Evolutionary conservation across 345 rosid genomes (phyloP).

Genomic region (Lepidium africanum): DNA sequence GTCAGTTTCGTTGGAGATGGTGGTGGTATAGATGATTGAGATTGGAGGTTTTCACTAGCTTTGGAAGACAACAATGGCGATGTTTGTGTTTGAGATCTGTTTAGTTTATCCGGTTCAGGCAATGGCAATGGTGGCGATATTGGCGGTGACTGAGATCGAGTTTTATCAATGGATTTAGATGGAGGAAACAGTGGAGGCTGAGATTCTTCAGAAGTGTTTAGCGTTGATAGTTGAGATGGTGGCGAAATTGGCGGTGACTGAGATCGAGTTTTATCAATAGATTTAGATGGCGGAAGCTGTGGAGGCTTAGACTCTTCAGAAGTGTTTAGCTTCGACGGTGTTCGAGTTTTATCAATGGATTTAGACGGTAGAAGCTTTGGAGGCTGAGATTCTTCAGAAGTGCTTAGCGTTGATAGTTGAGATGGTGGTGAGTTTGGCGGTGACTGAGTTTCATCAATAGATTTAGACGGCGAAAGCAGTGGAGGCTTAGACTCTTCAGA

Average conservation of each 20-base stretch:
- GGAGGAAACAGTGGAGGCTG: neutral
- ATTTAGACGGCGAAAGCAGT: neutral
- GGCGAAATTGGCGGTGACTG: too few relatives aligned
- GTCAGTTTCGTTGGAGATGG: neutral
- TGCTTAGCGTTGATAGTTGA: neutral
- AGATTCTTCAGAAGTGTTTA: too few relatives aligned
- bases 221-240: too few relatives aligned
- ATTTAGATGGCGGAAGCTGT: too few relatives aligned
- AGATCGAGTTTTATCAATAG: too few relatives aligned
- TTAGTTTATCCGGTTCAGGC: neutral
- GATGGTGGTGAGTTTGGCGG: neutral
- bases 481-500: neutral
- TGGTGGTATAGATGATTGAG: neutral
- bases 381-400: neutral
- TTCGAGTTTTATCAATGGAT: too few relatives aligned
- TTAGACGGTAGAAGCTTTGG: too few relatives aligned
- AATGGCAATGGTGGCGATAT: neutral
- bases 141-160: neutral
- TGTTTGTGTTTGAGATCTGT: neutral
- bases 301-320: neutral
- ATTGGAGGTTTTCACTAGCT: neutral
- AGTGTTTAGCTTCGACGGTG: neutral
- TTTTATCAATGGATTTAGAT: neutral
- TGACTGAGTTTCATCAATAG: neutral
- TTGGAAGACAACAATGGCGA: neutral